Conservation (phyloP, 179 eudicot genomes). For the Beta lomatogona region DNA sequence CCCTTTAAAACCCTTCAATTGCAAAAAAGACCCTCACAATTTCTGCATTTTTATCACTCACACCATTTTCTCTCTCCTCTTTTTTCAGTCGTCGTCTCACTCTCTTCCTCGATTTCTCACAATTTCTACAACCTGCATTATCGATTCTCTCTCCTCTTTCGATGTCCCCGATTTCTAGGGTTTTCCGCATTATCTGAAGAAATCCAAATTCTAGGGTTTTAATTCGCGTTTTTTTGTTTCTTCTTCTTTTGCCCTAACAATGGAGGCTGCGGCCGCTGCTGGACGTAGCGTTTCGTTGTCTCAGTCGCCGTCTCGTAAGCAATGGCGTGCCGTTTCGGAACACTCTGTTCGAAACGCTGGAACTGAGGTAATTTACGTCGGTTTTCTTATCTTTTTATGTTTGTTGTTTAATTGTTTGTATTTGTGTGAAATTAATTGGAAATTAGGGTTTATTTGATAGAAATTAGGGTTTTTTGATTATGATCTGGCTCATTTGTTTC, state of each 20-base stretch:
- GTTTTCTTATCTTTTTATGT: neutral
- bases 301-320: slow-evolving; percentile 65
- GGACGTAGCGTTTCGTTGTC: slow-evolving; percentile 61
- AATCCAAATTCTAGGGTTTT: slow-evolving; percentile 38
- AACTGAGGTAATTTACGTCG: slow-evolving; percentile 44
- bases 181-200: slow-evolving; percentile 21
- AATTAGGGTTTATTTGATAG: slow-evolving; percentile 25
- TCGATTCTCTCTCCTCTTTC: neutral
- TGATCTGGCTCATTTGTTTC: slow-evolving; percentile 21
- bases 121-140: slow-evolving; percentile 19
- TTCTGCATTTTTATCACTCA: neutral
- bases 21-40: slow-evolving; percentile 17
- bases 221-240: neutral
- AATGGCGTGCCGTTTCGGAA: slow-evolving; percentile 85
- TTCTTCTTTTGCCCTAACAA: slow-evolving; percentile 13
- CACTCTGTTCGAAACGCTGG: slow-evolving; percentile 52
- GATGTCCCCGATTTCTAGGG: slow-evolving; percentile 35
- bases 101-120: neutral
- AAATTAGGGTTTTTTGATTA: slow-evolving; percentile 37
- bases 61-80: slow-evolving; percentile 8
- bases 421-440: slow-evolving; percentile 21
- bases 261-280: slow-evolving; percentile 73
- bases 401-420: neutral
- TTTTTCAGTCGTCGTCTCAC: neutral
- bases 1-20: slow-evolving; percentile 31